Evolutionary conservation across 2,329 filamentous ascomycete species (phyloP), one percentile per base, ranked within the genome.

Genomic region (Biscogniauxia marginata): DNA sequence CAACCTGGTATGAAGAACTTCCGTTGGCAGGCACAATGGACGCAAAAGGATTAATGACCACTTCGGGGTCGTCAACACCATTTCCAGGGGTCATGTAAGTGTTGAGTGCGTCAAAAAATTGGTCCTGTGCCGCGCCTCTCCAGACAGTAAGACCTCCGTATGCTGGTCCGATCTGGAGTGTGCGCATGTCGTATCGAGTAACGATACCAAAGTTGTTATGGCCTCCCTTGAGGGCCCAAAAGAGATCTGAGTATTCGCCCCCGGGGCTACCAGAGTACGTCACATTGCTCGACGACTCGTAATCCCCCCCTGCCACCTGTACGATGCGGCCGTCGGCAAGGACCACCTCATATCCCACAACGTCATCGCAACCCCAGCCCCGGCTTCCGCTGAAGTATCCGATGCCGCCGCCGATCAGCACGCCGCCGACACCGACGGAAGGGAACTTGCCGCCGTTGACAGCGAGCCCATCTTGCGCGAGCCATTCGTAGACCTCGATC

Each of bases 211-310:
- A 77, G 58, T 80, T 79, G 62, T 72, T 75, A 19, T 71, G 70
- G 9, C 79, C 79, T 3, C 78, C 79, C 46, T 75, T 74, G 1
- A 80, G 68, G 1, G 77, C 78, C 59, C 70, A 73, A 58, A 69
- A 79, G 1, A 81, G 71, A 53, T 81, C 77, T 0, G 67, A 2
- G 66, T 59, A 0, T 58, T 18, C 50, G 1, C 56, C 61, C 34
- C 69, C 73, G 3, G 72, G 74, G 11, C 71, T 71, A 8, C 11
- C 11, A 11, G 11, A 6, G 24, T 6, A 11, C 24, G 24, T 25
- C 24, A n/a, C n/a, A n/a, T n/a, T n/a, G n/a, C n/a, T n/a, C n/a
- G n/a, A n/a, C n/a, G n/a, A n/a, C n/a, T n/a, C n/a, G n/a, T n/a
- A n/a, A n/a, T n/a, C n/a, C n/a, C n/a, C n/a, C n/a, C n/a, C n/a